phyloP scores from a whole-genome alignment of 371 early-diverging fungal species.

The Mortierella polycephala region DNA sequence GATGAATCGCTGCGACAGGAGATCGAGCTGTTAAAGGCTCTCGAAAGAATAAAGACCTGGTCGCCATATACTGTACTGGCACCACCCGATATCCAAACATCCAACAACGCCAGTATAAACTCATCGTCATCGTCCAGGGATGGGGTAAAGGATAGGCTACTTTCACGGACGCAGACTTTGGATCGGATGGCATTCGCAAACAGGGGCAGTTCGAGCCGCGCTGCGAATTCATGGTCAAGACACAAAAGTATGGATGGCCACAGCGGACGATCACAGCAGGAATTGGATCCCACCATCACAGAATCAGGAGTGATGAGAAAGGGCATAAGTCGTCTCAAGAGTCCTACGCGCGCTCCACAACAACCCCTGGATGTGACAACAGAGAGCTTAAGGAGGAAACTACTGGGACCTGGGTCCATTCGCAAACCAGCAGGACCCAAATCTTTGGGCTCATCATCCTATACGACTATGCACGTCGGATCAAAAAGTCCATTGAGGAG shows the following conservation, averaged over 20 bases:
- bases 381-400: constrained; percentile 25
- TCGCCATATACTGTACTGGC: constrained; percentile 27
- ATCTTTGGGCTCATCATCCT: neutral
- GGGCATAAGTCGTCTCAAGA: constrained; percentile 28
- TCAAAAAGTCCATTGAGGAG: constrained; percentile 14
- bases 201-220: constrained; percentile 5
- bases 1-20: constrained; percentile 29
- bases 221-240: constrained; percentile 7
- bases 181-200: constrained; percentile 1
- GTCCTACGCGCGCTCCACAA: constrained; percentile 29
- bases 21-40: constrained; percentile 20
- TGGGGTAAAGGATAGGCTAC: constrained; percentile 10
- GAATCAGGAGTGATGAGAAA: constrained; percentile 5
- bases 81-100: neutral
- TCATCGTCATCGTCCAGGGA: constrained; percentile 6
- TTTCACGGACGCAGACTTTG: constrained; percentile 33
- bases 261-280: neutral
- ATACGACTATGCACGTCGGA: constrained; percentile 12
- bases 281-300: neutral
- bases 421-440: constrained; percentile 9
- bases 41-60: constrained; percentile 40
- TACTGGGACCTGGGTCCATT: constrained; percentile 34
- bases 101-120: neutral
- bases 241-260: constrained; percentile 34
- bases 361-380: constrained; percentile 38